Conservation (phyloP, 495 filamentous ascomycete genomes). For the Echria macrotheca region DNA sequence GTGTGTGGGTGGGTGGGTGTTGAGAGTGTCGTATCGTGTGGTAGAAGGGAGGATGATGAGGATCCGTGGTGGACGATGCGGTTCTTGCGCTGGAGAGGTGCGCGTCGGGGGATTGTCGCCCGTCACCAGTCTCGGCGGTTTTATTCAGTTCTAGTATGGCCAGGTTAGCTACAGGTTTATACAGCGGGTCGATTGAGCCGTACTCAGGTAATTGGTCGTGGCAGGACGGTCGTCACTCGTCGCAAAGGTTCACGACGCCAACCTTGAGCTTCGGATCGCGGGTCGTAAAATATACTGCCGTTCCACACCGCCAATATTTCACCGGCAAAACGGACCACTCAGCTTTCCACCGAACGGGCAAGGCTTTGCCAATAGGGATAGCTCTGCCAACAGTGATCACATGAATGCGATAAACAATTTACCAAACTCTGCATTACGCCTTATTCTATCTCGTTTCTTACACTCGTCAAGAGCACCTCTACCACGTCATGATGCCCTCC, state of each 20-base stretch:
- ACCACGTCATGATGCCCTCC: conserved; percentile 4
- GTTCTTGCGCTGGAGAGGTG: neutral
- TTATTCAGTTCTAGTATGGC: too few species aligned
- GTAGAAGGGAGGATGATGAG: neutral
- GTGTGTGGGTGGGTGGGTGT: neutral
- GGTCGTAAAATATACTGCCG: conserved; percentile 5
- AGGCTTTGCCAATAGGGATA: neutral
- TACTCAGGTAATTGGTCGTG: too few species aligned
- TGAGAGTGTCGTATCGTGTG: neutral
- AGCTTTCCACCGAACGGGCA: neutral
- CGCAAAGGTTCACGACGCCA: too few species aligned
- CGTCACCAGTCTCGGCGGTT: too few species aligned
- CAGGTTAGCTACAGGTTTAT: too few species aligned
- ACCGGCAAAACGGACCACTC: neutral
- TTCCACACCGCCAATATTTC: neutral
- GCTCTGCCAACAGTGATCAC: too few species aligned
- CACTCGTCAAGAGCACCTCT: conserved; percentile 3
- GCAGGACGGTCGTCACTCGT: too few species aligned
- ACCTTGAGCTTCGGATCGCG: neutral
- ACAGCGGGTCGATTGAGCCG: too few species aligned
- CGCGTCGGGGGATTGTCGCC: too few species aligned
- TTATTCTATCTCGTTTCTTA: conserved; percentile 7
- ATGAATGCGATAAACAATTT: too few species aligned
- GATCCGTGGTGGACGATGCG: neutral
- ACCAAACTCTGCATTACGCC: neutral